These are phyloP conservation scores for Carex sylvatica DNA, from an alignment of 202 grass and related monocot species.

Conservation along the genomic window DNA sequence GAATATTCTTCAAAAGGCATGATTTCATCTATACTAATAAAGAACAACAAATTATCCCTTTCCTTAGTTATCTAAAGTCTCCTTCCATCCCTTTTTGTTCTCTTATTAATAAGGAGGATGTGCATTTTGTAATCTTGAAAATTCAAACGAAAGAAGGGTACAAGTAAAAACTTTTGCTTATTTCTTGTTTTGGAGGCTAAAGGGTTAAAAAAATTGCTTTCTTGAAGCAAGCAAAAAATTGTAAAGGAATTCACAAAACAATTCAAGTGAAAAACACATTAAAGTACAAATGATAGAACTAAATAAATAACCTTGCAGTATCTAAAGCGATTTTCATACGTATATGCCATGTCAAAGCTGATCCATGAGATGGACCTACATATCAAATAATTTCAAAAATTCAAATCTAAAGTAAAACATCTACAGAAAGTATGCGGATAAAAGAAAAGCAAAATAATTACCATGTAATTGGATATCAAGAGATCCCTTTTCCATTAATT, in stretches of 20 bases:
- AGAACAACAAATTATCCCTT: not conserved
- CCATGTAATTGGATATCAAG: conserved; percentile 83
- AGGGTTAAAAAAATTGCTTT: not conserved
- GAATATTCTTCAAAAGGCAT: not conserved
- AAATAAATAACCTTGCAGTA: conserved; percentile 71
- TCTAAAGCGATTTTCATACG: conserved; percentile 97
- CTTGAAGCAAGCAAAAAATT: not conserved
- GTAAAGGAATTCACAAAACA: not conserved
- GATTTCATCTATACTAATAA: not conserved
- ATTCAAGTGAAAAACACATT: not conserved
- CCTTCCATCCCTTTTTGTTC: not conserved
- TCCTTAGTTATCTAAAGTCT: not conserved
- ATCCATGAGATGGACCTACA: conserved; percentile 81
- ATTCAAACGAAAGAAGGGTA: not conserved
- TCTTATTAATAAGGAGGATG: not conserved
- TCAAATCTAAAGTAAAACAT: conserved; percentile 38
- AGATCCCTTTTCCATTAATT: conserved; percentile 85
- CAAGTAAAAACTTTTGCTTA: not conserved
- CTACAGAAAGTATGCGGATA: conserved; percentile 33
- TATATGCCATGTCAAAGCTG: conserved; percentile 78
- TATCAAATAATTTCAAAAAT: conserved; percentile 18
- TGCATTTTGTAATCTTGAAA: not conserved
- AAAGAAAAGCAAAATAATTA: conserved; percentile 43
- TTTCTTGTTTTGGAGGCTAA: not conserved
- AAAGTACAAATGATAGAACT: conserved; percentile 17